These are phyloP conservation scores for Wickerhamomyces canadensis DNA, from an alignment of 805 yeast species.

Conservation along the genomic window DNA sequence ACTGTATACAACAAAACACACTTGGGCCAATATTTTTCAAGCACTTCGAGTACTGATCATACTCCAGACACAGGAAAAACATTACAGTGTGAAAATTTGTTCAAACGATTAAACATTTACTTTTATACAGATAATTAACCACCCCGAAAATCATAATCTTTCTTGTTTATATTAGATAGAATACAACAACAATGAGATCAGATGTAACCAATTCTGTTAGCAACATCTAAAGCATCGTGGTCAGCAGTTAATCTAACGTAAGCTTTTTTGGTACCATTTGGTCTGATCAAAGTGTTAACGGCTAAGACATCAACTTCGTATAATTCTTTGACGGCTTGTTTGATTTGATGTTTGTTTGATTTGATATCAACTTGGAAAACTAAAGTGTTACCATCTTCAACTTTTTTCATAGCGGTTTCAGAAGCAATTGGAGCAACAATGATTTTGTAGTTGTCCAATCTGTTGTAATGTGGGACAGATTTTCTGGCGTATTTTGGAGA, in stretches of 20 bases:
- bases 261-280: conserved; percentile 99
- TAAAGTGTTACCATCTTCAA: conserved; percentile 98
- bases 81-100: too few species aligned
- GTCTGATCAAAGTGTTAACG: conserved; percentile 96
- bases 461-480: conserved; percentile 95
- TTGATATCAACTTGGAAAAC: conserved; percentile 97
- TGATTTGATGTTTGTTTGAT: conserved; percentile 98
- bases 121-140: conserved; percentile 6
- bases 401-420: conserved; percentile 99
- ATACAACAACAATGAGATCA: conserved; percentile 37
- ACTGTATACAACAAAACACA: too few species aligned
- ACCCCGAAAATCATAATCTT: neutral
- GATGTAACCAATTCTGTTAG: conserved; percentile 99
- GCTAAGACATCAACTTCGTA: conserved; percentile 92
- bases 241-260: conserved; percentile 98
- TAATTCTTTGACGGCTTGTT: conserved; percentile 96
- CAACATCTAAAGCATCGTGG: conserved; percentile 98
- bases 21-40: too few species aligned
- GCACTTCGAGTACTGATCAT: too few species aligned
- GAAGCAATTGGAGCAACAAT: conserved; percentile 93
- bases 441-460: conserved; percentile 93
- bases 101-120: conserved; percentile 16
- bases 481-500: conserved; percentile 92
- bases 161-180: conserved; percentile 1
- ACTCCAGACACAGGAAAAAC: too few species aligned